Evolutionary conservation across 2,329 filamentous ascomycete species (phyloP).

Genomic region (Clonostachys rosea): DNA sequence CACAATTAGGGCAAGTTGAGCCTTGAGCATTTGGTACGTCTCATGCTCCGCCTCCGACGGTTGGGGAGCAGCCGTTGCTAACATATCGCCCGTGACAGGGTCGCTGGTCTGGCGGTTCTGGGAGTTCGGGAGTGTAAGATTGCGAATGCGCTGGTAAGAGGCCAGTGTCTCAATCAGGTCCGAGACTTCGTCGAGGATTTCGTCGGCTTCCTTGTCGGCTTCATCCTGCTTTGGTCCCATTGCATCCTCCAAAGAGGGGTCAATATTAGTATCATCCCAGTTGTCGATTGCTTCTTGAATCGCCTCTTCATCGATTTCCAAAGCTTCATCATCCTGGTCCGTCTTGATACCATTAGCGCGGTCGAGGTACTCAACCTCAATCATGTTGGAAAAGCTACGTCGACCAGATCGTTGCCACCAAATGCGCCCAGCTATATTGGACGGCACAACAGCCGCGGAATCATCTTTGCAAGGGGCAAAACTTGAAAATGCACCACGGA

Average conservation of each 20-base stretch:
- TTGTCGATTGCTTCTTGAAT: conserved; percentile 51
- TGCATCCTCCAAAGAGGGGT: conserved; percentile 51
- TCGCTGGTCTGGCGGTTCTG: conserved; percentile 57
- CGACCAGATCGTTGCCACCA: conserved; percentile 75
- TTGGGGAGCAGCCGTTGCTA: conserved; percentile 61
- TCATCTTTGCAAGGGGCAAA: conserved; percentile 77
- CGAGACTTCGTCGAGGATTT: conserved; percentile 67
- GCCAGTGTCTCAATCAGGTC: conserved; percentile 72
- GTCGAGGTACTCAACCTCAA: conserved; percentile 47
- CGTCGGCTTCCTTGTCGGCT: conserved; percentile 60
- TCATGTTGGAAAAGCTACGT: conserved; percentile 59
- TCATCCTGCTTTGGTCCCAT: conserved; percentile 51
- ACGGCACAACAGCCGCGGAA: conserved; percentile 64
- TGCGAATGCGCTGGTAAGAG: conserved; percentile 76
- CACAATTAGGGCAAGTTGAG: conserved; percentile 70
- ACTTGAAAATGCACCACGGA: conserved; percentile 72
- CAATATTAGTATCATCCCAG: conserved; percentile 53
- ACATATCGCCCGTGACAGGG: conserved; percentile 62
- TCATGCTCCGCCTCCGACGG: conserved; percentile 58
- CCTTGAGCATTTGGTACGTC: conserved; percentile 70
- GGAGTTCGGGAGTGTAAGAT: conserved; percentile 62
- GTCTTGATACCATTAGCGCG: conserved; percentile 28
- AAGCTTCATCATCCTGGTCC: conserved; percentile 20
- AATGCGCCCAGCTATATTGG: conserved; percentile 60
- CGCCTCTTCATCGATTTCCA: conserved; percentile 40